These are phyloP conservation scores for Apophysomyces elegans DNA, from an alignment of 371 early-diverging fungal genomes.

Conservation along the genomic window DNA sequence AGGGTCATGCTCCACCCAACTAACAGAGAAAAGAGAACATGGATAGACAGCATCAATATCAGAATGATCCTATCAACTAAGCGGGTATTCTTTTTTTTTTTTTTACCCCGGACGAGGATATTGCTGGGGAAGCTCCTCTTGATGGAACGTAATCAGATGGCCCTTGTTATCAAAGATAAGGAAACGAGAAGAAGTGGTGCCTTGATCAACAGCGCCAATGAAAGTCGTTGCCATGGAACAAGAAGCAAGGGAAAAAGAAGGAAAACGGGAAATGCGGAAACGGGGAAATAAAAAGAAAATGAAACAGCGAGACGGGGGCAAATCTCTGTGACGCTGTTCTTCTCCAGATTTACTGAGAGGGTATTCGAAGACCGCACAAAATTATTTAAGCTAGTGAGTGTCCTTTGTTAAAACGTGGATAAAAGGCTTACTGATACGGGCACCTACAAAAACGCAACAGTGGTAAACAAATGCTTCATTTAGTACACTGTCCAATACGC, in stretches of 20 bases:
- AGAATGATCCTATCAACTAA: too few relatives aligned
- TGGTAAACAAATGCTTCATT: too few relatives aligned
- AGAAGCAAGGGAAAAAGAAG: not conserved
- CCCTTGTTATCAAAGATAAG: constrained; percentile 86
- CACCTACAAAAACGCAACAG: too few relatives aligned
- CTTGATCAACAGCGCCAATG: constrained; percentile 93
- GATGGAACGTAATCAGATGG: constrained; percentile 73
- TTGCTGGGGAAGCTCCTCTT: constrained; percentile 79
- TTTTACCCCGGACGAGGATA: constrained; percentile 80
- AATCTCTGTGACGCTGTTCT: too few relatives aligned
- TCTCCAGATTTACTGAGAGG: too few relatives aligned
- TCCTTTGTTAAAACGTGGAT: too few relatives aligned
- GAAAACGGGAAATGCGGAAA: constrained; percentile 15
- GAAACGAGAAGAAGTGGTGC: constrained; percentile 90
- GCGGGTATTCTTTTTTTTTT: constrained; percentile 58
- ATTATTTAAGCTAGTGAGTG: too few relatives aligned
- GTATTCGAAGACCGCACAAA: too few relatives aligned
- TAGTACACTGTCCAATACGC: too few relatives aligned
- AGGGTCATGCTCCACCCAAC: constrained; percentile 90
- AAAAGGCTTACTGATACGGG: too few relatives aligned
- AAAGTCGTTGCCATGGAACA: constrained; percentile 43
- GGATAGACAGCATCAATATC: not conserved
- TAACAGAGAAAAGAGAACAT: constrained; percentile 19
- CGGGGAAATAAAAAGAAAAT: constrained; percentile 1
- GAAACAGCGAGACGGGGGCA: too few relatives aligned